Conservation (phyloP, 2,329 filamentous ascomycete species). For the Aspergillus quadrilineatus region DNA sequence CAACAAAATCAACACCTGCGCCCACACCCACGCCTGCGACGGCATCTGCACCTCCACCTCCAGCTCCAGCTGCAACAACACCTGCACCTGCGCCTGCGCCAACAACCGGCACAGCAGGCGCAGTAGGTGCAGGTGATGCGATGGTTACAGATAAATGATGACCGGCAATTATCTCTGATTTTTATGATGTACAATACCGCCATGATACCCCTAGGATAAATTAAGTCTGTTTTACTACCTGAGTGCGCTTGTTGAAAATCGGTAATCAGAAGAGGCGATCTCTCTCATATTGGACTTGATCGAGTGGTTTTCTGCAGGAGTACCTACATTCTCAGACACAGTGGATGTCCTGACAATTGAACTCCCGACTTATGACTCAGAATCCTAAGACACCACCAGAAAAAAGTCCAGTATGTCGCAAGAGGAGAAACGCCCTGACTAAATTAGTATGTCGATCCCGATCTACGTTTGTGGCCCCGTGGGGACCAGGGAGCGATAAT, state of each 20-base stretch:
- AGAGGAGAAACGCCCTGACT: not conserved
- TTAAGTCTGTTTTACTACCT: not conserved
- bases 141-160: conserved; percentile 23
- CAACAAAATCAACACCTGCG: not conserved
- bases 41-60: conserved; percentile 2
- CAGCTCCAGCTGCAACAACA: not conserved
- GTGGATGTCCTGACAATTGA: no score
- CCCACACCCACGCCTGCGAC: not conserved
- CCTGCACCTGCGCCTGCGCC: not conserved
- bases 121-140: conserved; percentile 13
- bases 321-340: not conserved
- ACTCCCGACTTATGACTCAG: not conserved
- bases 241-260: not conserved
- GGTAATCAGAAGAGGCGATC: not conserved
- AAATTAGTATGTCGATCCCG: conserved; percentile 1
- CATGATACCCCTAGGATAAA: conserved; percentile 10
- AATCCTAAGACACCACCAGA: no score
- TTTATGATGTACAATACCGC: conserved; percentile 11
- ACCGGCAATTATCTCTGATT: not conserved
- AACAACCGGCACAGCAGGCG: conserved; percentile 8
- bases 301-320: no score
- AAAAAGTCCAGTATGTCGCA: not conserved
- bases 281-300: no score
- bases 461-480: not conserved
- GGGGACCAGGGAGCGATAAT: not conserved